These are phyloP conservation scores for Cnidoscolus chayamansa DNA, from an alignment of 441 rosid species.

Conservation along the genomic window DNA sequence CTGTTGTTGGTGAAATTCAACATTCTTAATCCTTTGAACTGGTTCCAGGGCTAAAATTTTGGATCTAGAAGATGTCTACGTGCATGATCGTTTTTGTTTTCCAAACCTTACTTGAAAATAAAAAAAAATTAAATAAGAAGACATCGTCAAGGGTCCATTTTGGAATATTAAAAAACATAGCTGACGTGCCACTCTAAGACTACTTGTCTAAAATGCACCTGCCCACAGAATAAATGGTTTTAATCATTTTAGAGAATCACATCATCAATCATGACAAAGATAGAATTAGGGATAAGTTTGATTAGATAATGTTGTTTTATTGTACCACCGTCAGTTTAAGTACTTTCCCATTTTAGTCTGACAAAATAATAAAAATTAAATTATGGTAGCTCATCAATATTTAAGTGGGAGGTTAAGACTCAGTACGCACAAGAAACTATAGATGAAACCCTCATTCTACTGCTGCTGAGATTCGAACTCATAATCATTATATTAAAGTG, in stretches of 20 bases:
- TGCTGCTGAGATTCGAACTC: too few species aligned
- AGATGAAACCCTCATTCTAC: too few species aligned
- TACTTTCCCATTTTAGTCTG: too few species aligned
- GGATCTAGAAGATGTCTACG: slow-evolving; percentile 19
- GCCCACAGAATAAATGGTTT: not conserved
- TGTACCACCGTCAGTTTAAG: too few species aligned
- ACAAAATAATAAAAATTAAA: too few species aligned
- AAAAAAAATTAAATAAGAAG: not conserved
- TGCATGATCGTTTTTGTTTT: slow-evolving; percentile 12
- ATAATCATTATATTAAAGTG: too few species aligned
- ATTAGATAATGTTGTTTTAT: too few species aligned
- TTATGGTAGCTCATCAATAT: too few species aligned
- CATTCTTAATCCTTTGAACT: slow-evolving; percentile 7
- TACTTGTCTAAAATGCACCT: too few species aligned
- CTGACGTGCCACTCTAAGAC: not conserved
- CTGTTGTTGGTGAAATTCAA: slow-evolving; percentile 3
- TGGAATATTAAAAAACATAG: not conserved
- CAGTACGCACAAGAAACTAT: too few species aligned
- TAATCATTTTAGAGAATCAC: not conserved
- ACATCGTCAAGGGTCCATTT: not conserved
- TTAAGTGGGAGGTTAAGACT: too few species aligned
- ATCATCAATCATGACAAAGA: not conserved
- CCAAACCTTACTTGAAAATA: not conserved
- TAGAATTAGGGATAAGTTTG: not conserved
- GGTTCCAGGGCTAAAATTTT: slow-evolving; percentile 14